Base-by-base conservation (phyloP, 495 filamentous ascomycete genomes). In the Filosporella fistucella region DNA sequence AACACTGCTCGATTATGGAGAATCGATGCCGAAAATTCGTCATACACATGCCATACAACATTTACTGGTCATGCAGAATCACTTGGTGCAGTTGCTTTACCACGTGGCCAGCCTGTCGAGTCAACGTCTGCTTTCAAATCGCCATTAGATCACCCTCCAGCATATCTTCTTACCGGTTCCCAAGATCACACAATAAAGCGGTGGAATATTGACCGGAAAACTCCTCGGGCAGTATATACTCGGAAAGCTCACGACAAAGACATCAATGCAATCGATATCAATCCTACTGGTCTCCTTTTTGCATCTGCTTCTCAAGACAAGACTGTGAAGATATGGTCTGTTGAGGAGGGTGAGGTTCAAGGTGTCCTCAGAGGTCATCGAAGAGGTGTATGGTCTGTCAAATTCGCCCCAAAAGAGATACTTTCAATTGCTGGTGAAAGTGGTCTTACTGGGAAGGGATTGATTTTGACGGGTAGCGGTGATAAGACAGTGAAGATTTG, bases 191-290 rank as follows among this genome's bases (percentile, higher is more conserved):
- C 94, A 4, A 76, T 99, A 51, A 97, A 99, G 66, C 81, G 82
- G 46, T 95, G 93, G 82, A 84, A 90, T 45, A 78, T 88, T 37
- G 59, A 14, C 56, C 65, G 30, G 63, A 75, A 50, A 57, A 71
- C 18, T 53, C 68, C 40, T 51, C 75, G 77, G 56, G 82, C 88
- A 6, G 56, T 77, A 13, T 94, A 88, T 55, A 96, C 91, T 4
- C 78, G 91, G 26, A 88, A 95, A 66, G 94, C 93, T 2, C 93
- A 99, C 63, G 93, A 99, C 48, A 99, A 97, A 56, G 93, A 99
- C 54, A 99, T 99, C 69, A 99, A 99, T 55, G 89, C 93, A 4
- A 71, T 99, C 14, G 88, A 93, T 46, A 72, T 91, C 26, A 85
- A 84, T 54, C 76, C 81, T 20, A 71, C 73, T 12, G 76, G 76